phyloP scores from a whole-genome alignment of 2,329 filamentous ascomycete genomes.

The Fusarium cyanostomum region DNA sequence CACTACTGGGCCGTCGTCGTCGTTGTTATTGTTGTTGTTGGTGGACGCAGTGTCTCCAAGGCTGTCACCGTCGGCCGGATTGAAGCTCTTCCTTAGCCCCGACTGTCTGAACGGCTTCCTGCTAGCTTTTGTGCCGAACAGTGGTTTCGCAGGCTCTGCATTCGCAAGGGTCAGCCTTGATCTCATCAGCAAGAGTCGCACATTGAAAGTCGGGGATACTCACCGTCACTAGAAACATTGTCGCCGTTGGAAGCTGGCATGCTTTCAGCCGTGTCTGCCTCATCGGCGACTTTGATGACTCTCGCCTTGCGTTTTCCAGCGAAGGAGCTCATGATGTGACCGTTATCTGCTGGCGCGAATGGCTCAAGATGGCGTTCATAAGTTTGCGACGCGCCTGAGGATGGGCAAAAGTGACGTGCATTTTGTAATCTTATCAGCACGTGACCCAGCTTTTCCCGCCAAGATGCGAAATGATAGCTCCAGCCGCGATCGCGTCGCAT shows the following conservation, averaged over 20 bases:
- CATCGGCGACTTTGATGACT: constrained; percentile 77
- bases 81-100: constrained; percentile 65
- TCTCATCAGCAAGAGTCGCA: constrained; percentile 48
- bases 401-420: constrained; percentile 35
- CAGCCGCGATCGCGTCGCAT: constrained; percentile 44
- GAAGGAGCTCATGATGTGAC: constrained; percentile 62
- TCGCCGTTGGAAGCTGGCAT: constrained; percentile 36
- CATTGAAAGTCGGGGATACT: constrained; percentile 39
- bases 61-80: constrained; percentile 53
- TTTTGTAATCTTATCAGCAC: constrained; percentile 59
- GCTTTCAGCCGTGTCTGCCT: constrained; percentile 59
- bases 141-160: constrained; percentile 49
- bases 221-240: constrained; percentile 50
- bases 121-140: constrained; percentile 55
- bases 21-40: constrained; percentile 54
- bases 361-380: not conserved
- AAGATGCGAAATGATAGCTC: constrained; percentile 38
- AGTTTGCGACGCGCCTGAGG: constrained; percentile 23
- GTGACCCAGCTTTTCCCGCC: constrained; percentile 50
- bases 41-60: constrained; percentile 37
- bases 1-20: constrained; percentile 58
- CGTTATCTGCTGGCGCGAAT: constrained; percentile 19
- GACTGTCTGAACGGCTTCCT: constrained; percentile 68
- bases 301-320: constrained; percentile 74
- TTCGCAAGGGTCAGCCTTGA: constrained; percentile 47